phyloP scores from a whole-genome alignment of 2,329 filamentous ascomycete species.

The Aureobasidium sp. region DNA sequence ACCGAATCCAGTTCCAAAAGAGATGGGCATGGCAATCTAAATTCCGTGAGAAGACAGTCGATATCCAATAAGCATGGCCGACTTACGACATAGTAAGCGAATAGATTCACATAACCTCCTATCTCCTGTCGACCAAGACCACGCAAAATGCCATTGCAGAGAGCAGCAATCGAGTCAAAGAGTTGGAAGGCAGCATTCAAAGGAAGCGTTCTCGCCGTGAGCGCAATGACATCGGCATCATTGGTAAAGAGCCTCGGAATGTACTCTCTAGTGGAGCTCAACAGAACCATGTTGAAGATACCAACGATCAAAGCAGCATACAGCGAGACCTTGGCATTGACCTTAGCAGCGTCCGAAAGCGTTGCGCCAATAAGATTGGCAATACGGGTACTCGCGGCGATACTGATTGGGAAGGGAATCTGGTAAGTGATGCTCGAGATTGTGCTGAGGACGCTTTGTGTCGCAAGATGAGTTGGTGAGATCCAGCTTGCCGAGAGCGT shows the following conservation, averaged over 20 bases:
- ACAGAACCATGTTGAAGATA: slow-evolving; percentile 52
- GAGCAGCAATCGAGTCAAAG: slow-evolving; percentile 70
- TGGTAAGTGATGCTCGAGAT: slow-evolving; percentile 20
- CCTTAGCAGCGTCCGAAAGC: slow-evolving; percentile 68
- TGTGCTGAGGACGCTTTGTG: slow-evolving; percentile 69
- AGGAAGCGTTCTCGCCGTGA: slow-evolving; percentile 61
- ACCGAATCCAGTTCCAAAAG: slow-evolving; percentile 67
- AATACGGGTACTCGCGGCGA: slow-evolving; percentile 78
- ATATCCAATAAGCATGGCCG: not conserved
- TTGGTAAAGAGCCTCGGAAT: slow-evolving; percentile 70
- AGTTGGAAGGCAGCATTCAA: slow-evolving; percentile 82
- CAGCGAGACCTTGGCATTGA: slow-evolving; percentile 66
- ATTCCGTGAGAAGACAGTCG: not conserved
- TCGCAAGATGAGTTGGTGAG: slow-evolving; percentile 69
- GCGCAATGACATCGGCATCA: slow-evolving; percentile 54
- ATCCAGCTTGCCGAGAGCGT: slow-evolving; percentile 75
- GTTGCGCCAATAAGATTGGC: slow-evolving; percentile 87
- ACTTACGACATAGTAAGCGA: slow-evolving; percentile 64
- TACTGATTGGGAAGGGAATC: slow-evolving; percentile 73
- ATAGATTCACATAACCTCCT: slow-evolving; percentile 78
- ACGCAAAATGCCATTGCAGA: slow-evolving; percentile 73
- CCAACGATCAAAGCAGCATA: slow-evolving; percentile 61
- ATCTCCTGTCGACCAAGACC: slow-evolving; percentile 82
- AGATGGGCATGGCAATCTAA: slow-evolving; percentile 67
- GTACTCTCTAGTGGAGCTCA: slow-evolving; percentile 48